These are phyloP conservation scores for Marasmius fiardii DNA, from an alignment of 1,284 basidiomycete species.

Conservation along the genomic window DNA sequence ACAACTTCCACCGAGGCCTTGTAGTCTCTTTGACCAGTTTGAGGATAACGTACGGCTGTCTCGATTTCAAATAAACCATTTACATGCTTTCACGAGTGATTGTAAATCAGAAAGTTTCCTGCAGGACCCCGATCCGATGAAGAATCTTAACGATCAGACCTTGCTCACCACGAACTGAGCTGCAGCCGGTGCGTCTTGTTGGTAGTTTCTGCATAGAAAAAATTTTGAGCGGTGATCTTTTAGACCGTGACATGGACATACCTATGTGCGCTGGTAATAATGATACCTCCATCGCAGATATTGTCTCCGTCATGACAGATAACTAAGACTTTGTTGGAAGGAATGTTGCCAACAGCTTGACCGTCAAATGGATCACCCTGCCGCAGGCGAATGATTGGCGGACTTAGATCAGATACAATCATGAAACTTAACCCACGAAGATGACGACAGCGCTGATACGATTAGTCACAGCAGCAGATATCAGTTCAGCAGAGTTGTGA, in stretches of 20 bases:
- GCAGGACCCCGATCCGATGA: no score
- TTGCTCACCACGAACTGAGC: constrained; percentile 5
- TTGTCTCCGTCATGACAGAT: constrained; percentile 30
- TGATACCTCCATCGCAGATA: constrained; percentile 27
- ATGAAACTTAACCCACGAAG: constrained; percentile 19
- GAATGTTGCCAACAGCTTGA: constrained; percentile 26
- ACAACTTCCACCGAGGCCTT: no score
- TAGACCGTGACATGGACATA: not conserved
- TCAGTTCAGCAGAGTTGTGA: constrained; percentile 28
- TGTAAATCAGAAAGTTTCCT: no score
- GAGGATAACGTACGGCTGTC: no score
- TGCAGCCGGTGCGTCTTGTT: constrained; percentile 7
- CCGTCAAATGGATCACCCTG: constrained; percentile 29
- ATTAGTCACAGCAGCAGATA: constrained; percentile 24
- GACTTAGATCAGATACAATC: not conserved
- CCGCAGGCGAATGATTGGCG: not conserved
- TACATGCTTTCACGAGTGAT: no score
- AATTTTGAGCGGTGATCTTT: not conserved
- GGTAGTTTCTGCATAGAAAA: constrained; percentile 2
- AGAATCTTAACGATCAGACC: no score
- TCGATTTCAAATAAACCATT: no score
- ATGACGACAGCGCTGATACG: constrained; percentile 33
- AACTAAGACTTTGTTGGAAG: constrained; percentile 24
- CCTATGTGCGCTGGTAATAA: constrained; percentile 27
- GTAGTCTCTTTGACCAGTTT: no score